Percentiles rank a stretch among this genome's conserved stretches.
These are phyloP conservation scores for Fusarium tjaetaba DNA, from an alignment of 2,329 filamentous ascomycete genomes.

Conservation along the genomic window DNA sequence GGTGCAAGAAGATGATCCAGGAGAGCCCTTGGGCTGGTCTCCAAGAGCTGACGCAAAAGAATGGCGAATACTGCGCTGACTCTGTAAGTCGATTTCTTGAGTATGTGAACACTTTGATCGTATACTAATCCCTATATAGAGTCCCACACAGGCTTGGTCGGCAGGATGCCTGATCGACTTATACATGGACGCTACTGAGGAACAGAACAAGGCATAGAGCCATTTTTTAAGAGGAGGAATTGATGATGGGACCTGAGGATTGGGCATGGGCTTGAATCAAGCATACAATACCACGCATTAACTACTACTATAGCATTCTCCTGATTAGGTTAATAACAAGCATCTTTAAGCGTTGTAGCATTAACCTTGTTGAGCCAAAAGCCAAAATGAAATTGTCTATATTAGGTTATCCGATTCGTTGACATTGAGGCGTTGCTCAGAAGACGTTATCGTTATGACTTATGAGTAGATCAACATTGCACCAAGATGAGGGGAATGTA, in stretches of 20 bases:
- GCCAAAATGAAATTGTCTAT: background rate
- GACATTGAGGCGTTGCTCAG: background rate
- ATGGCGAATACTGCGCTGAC: slow-evolving; percentile 84
- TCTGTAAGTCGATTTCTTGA: slow-evolving; percentile 69
- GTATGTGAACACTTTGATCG: background rate
- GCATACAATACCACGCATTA: slow-evolving; percentile 19
- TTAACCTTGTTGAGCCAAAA: background rate
- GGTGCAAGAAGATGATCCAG: slow-evolving; percentile 85
- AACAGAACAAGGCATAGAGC: slow-evolving; percentile 49
- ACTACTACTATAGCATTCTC: slow-evolving; percentile 17
- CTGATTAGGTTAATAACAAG: slow-evolving; percentile 31
- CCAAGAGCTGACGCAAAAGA: slow-evolving; percentile 91
- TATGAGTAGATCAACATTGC: background rate
- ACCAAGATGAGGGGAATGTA: background rate
- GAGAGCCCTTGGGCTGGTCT: slow-evolving; percentile 89
- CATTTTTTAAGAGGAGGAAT: slow-evolving; percentile 12
- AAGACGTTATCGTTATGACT: background rate
- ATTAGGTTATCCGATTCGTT: background rate
- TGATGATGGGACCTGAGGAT: slow-evolving; percentile 4
- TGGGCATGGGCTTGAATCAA: slow-evolving; percentile 16
- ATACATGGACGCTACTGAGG: slow-evolving; percentile 86
- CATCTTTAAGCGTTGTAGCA: slow-evolving; percentile 20
- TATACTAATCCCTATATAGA: slow-evolving; percentile 59
- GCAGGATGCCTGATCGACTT: slow-evolving; percentile 93
- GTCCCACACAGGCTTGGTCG: slow-evolving; percentile 96